Base-by-base conservation (phyloP, 1,284 basidiomycete species). In the Cystobasidium sp. region DNA sequence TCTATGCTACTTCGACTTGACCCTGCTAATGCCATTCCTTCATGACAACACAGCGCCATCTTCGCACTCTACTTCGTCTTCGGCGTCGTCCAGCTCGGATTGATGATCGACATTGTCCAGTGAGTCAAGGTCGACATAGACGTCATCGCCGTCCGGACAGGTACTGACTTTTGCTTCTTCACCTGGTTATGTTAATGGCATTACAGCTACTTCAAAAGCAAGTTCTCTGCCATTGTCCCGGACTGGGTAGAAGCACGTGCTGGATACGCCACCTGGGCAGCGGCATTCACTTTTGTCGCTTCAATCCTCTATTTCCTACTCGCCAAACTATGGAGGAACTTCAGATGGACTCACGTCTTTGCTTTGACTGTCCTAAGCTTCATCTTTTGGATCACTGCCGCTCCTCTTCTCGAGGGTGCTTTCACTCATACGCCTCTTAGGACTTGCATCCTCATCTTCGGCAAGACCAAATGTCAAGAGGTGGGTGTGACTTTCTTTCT, bases 321-420 rank as follows among this genome's bases (percentile, higher is more conserved):
- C 1, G 49, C 6, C 31, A 67, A 51, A 41, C 18, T 43, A 10
- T 53, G 49, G 53, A 24, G 64, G 8, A 12, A 20, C 24, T 52
- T 52, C 20, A 53, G 18, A 67, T 67, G 66, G 49, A 12, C 41
- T 12, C 39, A 56, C 24, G 43, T 47, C n/a, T 24, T 68, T 1
- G 39, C 43, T 58, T 24, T 68, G 9, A 37, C 43, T n/a, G n/a
- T 53, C 66, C 53, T 68, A 12, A 68, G 43, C 37, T 68, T 68
- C 66, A 55, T 68, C 37, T 58, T 68, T 37, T 68, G 66, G 66
- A 58, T 58, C 39, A 68, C 56, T 37, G 66, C 66, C 20, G 66
- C 66, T 46, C 46, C 52, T 20, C 49, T 68, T 43, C 14, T 68
- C 24, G 52, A 68, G 12, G 16, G 39, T 24, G 52, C 55, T 3